Conservation (phyloP, 179 eudicot species). For the Heliamphora pulchella region DNA sequence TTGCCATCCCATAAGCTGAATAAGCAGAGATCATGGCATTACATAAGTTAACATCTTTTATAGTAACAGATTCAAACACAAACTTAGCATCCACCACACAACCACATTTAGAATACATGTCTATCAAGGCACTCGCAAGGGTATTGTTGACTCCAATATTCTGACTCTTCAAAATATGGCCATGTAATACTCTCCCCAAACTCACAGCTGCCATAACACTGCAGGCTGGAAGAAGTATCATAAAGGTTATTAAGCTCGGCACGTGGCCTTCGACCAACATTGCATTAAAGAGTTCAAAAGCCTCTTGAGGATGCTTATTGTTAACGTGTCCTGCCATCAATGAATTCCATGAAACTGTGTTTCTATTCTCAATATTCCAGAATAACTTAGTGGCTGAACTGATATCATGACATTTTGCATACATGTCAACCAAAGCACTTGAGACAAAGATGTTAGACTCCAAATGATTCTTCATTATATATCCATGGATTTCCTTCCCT, state of each 20-base stretch:
- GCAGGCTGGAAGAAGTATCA: conserved; percentile 43
- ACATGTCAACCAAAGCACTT: conserved; percentile 53
- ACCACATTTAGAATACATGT: conserved; percentile 48
- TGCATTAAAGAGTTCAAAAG: conserved; percentile 26
- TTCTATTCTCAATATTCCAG: conserved; percentile 30
- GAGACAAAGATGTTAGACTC: conserved; percentile 42
- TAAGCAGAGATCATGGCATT: conserved; percentile 26
- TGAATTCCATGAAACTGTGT: conserved; percentile 53
- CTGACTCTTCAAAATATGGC: conserved; percentile 36
- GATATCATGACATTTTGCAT: conserved; percentile 43
- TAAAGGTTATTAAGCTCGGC: conserved; percentile 38
- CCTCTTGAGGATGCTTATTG: conserved; percentile 27
- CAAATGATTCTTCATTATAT: conserved; percentile 25
- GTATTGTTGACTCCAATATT: conserved; percentile 21
- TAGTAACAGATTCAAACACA: conserved; percentile 25
- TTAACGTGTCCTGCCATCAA: conserved; percentile 37
- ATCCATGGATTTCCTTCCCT: conserved; percentile 57
- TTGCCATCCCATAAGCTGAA: not conserved
- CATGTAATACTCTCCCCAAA: conserved; percentile 37
- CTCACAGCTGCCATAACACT: conserved; percentile 34
- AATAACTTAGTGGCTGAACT: conserved; percentile 35
- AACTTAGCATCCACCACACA: conserved; percentile 31
- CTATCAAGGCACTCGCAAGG: conserved; percentile 34
- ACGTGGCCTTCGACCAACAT: conserved; percentile 35
- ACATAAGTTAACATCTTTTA: conserved; percentile 21